phyloP scores from a whole-genome alignment of 2,329 filamentous ascomycete genomes.

The Alternaria rosae region DNA sequence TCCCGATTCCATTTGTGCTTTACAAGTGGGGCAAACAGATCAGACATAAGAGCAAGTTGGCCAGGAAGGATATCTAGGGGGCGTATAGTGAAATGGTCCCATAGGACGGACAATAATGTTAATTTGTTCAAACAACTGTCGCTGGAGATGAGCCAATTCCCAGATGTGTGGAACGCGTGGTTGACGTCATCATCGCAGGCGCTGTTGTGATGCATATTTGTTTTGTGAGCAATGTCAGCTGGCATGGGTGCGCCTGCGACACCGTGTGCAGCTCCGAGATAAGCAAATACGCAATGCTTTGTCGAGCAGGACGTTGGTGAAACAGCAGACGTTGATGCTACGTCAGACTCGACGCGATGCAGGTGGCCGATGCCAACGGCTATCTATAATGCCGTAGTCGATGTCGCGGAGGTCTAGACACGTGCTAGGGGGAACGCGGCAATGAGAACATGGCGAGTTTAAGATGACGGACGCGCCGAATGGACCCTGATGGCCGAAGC shows the following conservation, averaged over 20 bases:
- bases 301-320: background rate
- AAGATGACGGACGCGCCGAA: background rate
- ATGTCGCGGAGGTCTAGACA: background rate
- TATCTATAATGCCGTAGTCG: background rate
- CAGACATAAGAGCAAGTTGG: conserved; percentile 51
- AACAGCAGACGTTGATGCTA: background rate
- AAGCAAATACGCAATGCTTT: background rate
- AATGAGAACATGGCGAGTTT: background rate
- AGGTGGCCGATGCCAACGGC: background rate
- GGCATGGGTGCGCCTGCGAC: background rate
- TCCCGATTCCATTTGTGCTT: conserved; percentile 56
- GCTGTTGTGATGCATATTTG: background rate
- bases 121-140: background rate
- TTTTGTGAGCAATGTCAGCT: background rate
- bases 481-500: conserved; percentile 2
- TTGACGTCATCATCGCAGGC: conserved; percentile 7
- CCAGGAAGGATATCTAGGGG: conserved; percentile 51
- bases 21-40: conserved; percentile 53
- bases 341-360: background rate
- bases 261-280: background rate
- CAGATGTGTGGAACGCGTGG: background rate
- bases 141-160: background rate
- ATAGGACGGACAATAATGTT: background rate
- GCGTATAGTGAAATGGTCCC: background rate
- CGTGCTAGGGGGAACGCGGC: background rate